phyloP scores from a whole-genome alignment of 2,329 filamentous ascomycete species.

The Ophiostoma angusticollis region DNA sequence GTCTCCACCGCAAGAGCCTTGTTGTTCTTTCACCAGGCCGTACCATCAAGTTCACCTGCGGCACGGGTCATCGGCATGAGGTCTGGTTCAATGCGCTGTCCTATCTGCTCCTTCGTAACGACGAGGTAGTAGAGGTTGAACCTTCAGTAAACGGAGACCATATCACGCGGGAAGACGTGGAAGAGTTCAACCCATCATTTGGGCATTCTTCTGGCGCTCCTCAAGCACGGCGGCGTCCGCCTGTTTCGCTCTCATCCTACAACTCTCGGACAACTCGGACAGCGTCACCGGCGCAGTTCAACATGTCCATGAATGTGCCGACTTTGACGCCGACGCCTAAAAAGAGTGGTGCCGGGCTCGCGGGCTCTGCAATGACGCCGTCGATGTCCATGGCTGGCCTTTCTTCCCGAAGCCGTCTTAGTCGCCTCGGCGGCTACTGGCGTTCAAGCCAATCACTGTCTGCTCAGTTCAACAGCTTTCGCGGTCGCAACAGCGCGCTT shows the following conservation, averaged over 20 bases:
- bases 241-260: conserved; percentile 63
- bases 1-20: conserved; percentile 86
- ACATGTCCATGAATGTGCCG: conserved; percentile 38
- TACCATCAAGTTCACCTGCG: conserved; percentile 84
- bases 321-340: conserved; percentile 41
- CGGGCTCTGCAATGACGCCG: conserved; percentile 15
- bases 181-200: conserved; percentile 70
- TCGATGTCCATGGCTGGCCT: conserved; percentile 16
- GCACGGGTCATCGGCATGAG: conserved; percentile 87
- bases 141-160: conserved; percentile 35
- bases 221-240: conserved; percentile 35
- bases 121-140: conserved; percentile 35
- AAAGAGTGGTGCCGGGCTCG: conserved; percentile 20
- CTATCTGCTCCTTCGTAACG: conserved; percentile 73
- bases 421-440: conserved; percentile 49
- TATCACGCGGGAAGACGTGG: conserved; percentile 49
- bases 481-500: conserved; percentile 34
- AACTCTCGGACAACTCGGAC: conserved; percentile 60
- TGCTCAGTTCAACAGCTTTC: conserved; percentile 38
- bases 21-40: conserved; percentile 81
- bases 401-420: conserved; percentile 33
- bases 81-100: conserved; percentile 97
- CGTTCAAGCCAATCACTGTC: conserved; percentile 29
- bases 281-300: conserved; percentile 44
- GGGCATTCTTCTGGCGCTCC: conserved; percentile 22